Evolutionary conservation across 352 stramenopile species (phyloP).

Genomic region (Pythium biforme): DNA sequence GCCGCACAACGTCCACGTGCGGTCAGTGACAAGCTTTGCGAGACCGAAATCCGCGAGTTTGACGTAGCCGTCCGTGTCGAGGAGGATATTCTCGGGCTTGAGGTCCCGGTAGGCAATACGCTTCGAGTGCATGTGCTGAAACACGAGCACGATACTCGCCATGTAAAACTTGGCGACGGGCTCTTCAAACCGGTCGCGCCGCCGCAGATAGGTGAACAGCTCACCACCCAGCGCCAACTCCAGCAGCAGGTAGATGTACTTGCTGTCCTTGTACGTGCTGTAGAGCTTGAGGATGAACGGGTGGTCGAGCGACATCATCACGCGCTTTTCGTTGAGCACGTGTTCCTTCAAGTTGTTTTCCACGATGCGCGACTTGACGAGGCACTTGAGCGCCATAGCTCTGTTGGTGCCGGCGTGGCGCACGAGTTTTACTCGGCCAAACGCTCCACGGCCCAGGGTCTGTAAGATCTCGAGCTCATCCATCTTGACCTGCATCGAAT

Average conservation of each 20-base stretch:
- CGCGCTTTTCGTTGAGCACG: constrained; percentile 89
- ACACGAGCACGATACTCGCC: constrained; percentile 87
- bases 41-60: constrained; percentile 89
- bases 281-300: constrained; percentile 92
- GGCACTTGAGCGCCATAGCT: constrained; percentile 90
- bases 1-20: constrained; percentile 90
- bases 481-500: constrained; percentile 66
- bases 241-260: constrained; percentile 91
- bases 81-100: constrained; percentile 77
- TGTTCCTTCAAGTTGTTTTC: constrained; percentile 91
- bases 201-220: constrained; percentile 90
- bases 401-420: constrained; percentile 60
- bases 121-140: constrained; percentile 89
- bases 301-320: constrained; percentile 88
- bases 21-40: constrained; percentile 85
- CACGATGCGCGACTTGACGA: constrained; percentile 91
- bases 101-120: constrained; percentile 89
- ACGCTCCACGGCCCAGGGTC: constrained; percentile 81
- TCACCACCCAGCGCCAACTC: constrained; percentile 91
- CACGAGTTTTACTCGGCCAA: constrained; percentile 89
- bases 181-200: constrained; percentile 71
- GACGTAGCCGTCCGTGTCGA: constrained; percentile 73
- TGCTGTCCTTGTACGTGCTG: constrained; percentile 88
- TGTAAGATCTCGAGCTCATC: constrained; percentile 78
- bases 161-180: constrained; percentile 85